Evolutionary conservation across 2,329 filamentous ascomycete species (phyloP).

Genomic region (Neurospora sp.): DNA sequence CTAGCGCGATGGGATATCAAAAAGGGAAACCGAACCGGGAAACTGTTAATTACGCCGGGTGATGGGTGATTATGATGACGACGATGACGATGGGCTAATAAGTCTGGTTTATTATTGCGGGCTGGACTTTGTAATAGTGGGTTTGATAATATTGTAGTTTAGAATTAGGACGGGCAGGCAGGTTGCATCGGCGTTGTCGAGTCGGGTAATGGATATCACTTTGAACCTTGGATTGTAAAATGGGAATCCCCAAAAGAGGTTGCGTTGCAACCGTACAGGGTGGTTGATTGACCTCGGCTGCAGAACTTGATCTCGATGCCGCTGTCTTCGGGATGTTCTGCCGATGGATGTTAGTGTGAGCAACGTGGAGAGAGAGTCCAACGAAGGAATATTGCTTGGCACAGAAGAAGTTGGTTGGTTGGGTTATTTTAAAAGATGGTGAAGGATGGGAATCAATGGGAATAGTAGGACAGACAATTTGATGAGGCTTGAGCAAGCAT

Average conservation of each 20-base stretch:
- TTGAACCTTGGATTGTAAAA: not conserved
- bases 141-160: not conserved
- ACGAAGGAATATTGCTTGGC: not conserved
- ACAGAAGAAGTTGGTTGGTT: not conserved
- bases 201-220: not conserved
- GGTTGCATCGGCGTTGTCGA: not conserved
- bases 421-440: not conserved
- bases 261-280: not conserved
- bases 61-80: not conserved
- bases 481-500: not conserved
- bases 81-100: not conserved
- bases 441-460: not conserved
- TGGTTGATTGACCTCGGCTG: not conserved
- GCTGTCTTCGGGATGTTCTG: not conserved
- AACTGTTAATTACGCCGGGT: not conserved
- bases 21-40: not conserved
- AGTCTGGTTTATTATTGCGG: not conserved
- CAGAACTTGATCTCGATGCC: not conserved
- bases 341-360: not conserved
- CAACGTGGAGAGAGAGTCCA: not conserved
- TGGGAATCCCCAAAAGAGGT: not conserved
- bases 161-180: not conserved
- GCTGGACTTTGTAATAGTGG: not conserved
- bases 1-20: not conserved
- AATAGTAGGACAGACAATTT: not conserved